Evolutionary conservation across 139 green algal genomes (phyloP).

Genomic region (Chlamydomonas sp.): DNA sequence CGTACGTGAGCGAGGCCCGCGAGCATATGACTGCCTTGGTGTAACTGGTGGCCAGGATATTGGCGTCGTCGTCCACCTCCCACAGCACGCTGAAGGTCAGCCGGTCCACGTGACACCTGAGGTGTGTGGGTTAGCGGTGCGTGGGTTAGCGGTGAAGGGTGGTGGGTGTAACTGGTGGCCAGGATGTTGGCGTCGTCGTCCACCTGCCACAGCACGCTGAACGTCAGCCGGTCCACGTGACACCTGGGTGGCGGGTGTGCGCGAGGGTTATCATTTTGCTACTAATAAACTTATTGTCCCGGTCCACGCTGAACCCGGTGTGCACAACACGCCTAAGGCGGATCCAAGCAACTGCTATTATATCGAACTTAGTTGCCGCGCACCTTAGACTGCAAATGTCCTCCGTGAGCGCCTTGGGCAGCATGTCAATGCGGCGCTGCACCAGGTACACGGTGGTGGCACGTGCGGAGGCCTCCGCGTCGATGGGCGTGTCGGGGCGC

Average conservation of each 20-base stretch:
- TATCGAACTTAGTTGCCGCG: background rate
- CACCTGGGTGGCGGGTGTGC: constrained; percentile 31
- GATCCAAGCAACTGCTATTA: no score
- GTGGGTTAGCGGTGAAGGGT: background rate
- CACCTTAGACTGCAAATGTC: constrained; percentile 90
- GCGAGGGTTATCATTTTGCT: no score
- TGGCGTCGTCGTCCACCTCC: constrained; percentile 82
- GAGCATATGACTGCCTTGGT: constrained; percentile 87
- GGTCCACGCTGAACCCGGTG: no score
- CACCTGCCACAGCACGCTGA: constrained; percentile 94
- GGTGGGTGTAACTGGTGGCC: constrained; percentile 80
- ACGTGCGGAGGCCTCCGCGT: constrained; percentile 80
- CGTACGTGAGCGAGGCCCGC: constrained; percentile 91
- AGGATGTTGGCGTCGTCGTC: constrained; percentile 73
- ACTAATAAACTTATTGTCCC: no score
- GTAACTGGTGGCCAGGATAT: constrained; percentile 73
- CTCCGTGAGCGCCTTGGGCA: constrained; percentile 93
- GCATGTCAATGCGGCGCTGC: constrained; percentile 92
- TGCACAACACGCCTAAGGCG: no score
- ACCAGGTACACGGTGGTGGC: constrained; percentile 89
- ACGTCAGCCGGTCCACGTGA: constrained; percentile 89
- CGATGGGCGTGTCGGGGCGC: constrained; percentile 75
- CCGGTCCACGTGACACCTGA: constrained; percentile 79
- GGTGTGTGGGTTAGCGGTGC: background rate
- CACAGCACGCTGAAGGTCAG: constrained; percentile 95